These are phyloP conservation scores for Hypoxylon rubiginosum DNA, from an alignment of 2,329 filamentous ascomycete genomes.

Conservation along the genomic window DNA sequence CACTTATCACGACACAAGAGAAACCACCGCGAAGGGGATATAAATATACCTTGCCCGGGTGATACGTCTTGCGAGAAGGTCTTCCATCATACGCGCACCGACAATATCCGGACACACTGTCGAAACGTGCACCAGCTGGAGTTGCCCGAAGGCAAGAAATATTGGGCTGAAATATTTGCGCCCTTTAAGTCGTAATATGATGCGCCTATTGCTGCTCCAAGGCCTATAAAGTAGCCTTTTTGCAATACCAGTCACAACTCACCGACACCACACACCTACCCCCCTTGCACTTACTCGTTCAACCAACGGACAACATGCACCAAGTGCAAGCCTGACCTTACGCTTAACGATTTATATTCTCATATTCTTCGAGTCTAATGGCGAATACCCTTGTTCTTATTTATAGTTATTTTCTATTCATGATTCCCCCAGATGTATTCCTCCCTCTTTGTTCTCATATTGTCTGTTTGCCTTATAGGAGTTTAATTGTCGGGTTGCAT, in stretches of 20 bases:
- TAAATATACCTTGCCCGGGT: conserved; percentile 5
- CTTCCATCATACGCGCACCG: conserved; percentile 27
- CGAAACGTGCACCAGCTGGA: conserved; percentile 21
- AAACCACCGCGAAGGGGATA: conserved; percentile 1
- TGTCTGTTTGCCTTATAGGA: background rate
- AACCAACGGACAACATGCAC: background rate
- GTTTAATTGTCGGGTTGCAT: background rate
- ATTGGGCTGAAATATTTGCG: conserved; percentile 2
- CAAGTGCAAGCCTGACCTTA: background rate
- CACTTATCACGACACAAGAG: conserved; percentile 37
- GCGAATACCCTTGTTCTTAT: background rate
- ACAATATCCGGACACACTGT: conserved; percentile 36
- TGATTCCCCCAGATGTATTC: background rate
- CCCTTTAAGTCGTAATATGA: background rate
- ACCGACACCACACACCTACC: background rate
- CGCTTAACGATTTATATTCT: background rate
- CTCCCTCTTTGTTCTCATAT: background rate
- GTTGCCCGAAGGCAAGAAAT: conserved; percentile 20
- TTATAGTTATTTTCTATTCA: background rate
- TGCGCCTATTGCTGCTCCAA: background rate
- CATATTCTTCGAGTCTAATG: background rate
- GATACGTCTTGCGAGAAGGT: conserved; percentile 24
- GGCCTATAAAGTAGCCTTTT: background rate
- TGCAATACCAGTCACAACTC: background rate
- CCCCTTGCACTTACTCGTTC: too few species aligned